Base-by-base conservation (phyloP, 1,139 yeast genomes). In the Pichia sp. region DNA sequence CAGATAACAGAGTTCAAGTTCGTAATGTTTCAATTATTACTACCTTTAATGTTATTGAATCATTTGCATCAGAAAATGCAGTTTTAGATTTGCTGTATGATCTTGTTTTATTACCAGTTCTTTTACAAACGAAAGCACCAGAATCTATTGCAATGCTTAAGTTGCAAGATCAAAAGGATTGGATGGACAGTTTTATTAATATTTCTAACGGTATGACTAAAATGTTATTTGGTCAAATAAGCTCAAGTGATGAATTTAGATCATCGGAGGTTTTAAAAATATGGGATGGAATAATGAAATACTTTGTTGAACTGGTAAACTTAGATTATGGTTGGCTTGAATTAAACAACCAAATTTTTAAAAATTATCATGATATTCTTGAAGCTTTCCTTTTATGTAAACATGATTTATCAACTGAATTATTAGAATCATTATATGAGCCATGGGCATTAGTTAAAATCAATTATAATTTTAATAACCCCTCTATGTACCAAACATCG, bases 1-100 rank as follows among this genome's bases (percentile, higher is more conserved):
- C 65, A 24, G 93, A 85, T 52, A 52, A 69, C 1, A 70, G 95
- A 43, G 75, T 82, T 1, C 95, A 87, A 52, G 95, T 89, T 1
- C 70, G 94, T 49, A 87, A 87, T 55, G 96, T 96, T 2, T 80
- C 96, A 0, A 74, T 87, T 23, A 95, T 87, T 56, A 89, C 95
- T 0, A 78, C 88, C 51, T 86, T 86, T 61, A 78, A 89, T 51
- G 81, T 89, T 31, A 70, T 88, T 45, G 94, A 87, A 41, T 78
- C 89, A 1, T 91, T 85, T 59, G 87, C 91, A 0, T 56, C 63
- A 11, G 65, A 68, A 27, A 65, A 81, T 30, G 70, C 77, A 1
- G 64, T 74, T 2, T 81, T 88, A 87, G 59, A 66, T 20, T 53
- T 73, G 21, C 67, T 81, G 2, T 79, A 75, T 54, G 57, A 61